Evolutionary conservation across 352 stramenopile genomes (phyloP), one percentile per base, ranked within the genome.

Genomic region (Phytopythium kandeliae): DNA sequence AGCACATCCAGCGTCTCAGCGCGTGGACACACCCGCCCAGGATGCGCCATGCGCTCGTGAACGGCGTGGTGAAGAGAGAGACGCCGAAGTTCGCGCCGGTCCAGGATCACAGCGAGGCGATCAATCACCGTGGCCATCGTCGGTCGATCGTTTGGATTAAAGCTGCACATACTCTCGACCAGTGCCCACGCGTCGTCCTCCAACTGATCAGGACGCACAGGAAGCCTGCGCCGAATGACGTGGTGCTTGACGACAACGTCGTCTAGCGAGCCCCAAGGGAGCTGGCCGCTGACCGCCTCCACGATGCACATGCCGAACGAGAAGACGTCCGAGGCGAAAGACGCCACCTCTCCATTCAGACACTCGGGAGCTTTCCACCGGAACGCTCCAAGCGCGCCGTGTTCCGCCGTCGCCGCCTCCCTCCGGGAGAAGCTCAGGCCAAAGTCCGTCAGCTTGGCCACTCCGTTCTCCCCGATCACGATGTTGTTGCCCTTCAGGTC

Each of bases 371-470:
- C n/a, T n/a, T n/a, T n/a, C n/a, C n/a, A n/a, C n/a, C n/a, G n/a
- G n/a, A n/a, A 31, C 8, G 21, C 40, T 7, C 40, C 40, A 4
- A 46, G 16, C 4, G 21, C 40, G 10, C 40, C 40, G 1, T 22
- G n/a, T 16, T 44, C 22, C 16, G 38, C 17, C 9, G 13, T 31
- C 0, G 21, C 12, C 1, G 22, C 11, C 4, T 46, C 40, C 1
- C 12, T n/a, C 8, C n/a, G 40, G 24, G 31, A 30, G 13, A 30
- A 31, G 28, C 28, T 67, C 15, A 70, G 46, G 3, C 62, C 62
- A 57, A 70, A 70, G 38, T 70, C 62, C 1, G 62, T 61, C n/a
- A 70, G 51, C 28, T 64, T 67, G 24, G 49, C 58, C 8, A 50
- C 64, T 4, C 40, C 22, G 21, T 30, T 22, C 21, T 30, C 8